Base-by-base conservation (phyloP, 1,284 basidiomycete genomes). In the Cutaneotrichosporon arboriforme region DNA sequence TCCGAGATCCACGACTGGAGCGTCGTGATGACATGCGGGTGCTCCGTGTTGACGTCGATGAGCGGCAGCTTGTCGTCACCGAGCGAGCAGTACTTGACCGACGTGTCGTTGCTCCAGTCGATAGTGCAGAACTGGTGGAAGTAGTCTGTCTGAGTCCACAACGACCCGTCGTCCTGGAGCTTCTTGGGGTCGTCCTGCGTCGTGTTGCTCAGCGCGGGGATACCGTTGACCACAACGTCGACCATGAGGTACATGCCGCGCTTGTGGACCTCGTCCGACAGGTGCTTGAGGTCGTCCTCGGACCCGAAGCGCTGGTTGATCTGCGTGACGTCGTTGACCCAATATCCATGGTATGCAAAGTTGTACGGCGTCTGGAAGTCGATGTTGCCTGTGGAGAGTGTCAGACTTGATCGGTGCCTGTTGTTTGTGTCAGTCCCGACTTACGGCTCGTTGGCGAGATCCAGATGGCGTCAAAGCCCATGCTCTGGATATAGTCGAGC, bases 231-330 rank as follows among this genome's bases (percentile, higher is more conserved):
- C 35, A 87, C 86, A 44, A 88, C 76, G 66, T 88, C 86, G 55
- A 88, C 81, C 87, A 88, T 88, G 59, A 87, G 76, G 65, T 83
- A 84, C 85, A 88, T 88, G 46, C 79, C 78, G 38, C 86, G 80
- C 23, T 76, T 74, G 69, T 89, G 87, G 14, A 88, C 65, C 48
- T 83, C 85, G 14, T 76, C 74, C 23, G 80, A 79, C 40, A 88
- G 78, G 0, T 80, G 79, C 59, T 84, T 83, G 49, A 90, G 80
- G 68, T 88, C 86, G 52, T 82, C 79, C 1, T 79, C 74, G 4
- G 82, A 80, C 9, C 87, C 86, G 60, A 88, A 88, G 42, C 81
- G 81, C 15, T 77, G 74, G 70, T 88, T 88, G 46, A 87, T 77
- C 57, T 81, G 66, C 47, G 80, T 78, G 8, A 83, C 77, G 66